phyloP scores from a whole-genome alignment of 345 rosid species.

The Rhodamnia argentea region DNA sequence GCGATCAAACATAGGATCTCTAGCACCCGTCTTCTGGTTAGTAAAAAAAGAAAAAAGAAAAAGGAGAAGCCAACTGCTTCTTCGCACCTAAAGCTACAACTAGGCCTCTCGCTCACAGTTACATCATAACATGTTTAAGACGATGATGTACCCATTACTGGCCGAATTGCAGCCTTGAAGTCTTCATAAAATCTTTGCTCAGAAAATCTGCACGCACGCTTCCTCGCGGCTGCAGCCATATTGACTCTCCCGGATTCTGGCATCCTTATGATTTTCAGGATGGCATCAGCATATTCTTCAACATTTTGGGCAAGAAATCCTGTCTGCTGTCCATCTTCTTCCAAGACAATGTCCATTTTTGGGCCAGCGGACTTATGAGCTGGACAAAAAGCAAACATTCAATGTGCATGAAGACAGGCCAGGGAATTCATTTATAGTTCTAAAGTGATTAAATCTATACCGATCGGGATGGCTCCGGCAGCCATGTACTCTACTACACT shows the following conservation, averaged over 20 bases:
- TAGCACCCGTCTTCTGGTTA: background rate
- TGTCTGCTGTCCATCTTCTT: conserved; percentile 72
- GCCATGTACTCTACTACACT: conserved; percentile 92
- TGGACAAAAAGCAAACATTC: conserved; percentile 8
- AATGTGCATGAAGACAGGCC: background rate
- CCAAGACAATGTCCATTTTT: conserved; percentile 85
- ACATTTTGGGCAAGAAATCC: conserved; percentile 75
- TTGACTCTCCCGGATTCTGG: conserved; percentile 49
- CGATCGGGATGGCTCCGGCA: conserved; percentile 94
- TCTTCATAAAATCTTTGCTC: conserved; percentile 68
- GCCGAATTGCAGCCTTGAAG: conserved; percentile 52
- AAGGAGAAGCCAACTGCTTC: background rate
- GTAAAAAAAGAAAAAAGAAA: too few relatives aligned
- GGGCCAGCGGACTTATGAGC: conserved; percentile 97
- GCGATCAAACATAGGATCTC: background rate
- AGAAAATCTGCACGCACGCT: conserved; percentile 58
- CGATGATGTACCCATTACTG: conserved; percentile 9
- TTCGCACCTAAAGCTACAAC: background rate
- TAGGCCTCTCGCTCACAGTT: background rate
- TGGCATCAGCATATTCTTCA: conserved; percentile 72
- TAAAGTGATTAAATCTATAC: conserved; percentile 20
- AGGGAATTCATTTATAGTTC: background rate
- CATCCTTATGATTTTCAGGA: conserved; percentile 46
- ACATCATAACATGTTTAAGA: background rate
- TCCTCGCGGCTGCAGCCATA: conserved; percentile 74